Percentiles rank a stretch among this genome's conserved stretches.
phyloP scores from a whole-genome alignment of 345 rosid genomes.

The Murraya koenigii region DNA sequence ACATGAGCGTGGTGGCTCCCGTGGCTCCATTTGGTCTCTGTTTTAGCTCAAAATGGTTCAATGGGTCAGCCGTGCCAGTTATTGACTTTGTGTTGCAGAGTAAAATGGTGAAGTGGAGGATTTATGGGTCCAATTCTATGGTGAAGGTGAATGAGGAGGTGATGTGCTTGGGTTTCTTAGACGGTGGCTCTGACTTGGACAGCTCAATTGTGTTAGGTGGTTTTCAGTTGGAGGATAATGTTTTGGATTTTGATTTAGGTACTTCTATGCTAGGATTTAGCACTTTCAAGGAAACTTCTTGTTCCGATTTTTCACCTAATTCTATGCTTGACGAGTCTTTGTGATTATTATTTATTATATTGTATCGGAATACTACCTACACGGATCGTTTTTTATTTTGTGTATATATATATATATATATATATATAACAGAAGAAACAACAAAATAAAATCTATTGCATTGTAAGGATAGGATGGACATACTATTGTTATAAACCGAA shows the following conservation, averaged over 20 bases:
- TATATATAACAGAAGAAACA: too few relatives aligned
- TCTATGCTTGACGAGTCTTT: neutral
- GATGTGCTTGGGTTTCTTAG: slow-evolving; percentile 66
- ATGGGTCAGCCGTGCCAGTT: slow-evolving; percentile 35
- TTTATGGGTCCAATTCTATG: slow-evolving; percentile 54
- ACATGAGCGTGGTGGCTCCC: slow-evolving; percentile 34
- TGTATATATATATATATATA: neutral
- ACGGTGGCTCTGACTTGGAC: slow-evolving; percentile 49
- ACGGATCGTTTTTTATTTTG: neutral
- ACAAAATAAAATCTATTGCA: too few relatives aligned
- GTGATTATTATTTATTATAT: neutral
- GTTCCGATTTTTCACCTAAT: slow-evolving; percentile 18
- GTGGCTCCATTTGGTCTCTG: slow-evolving; percentile 63
- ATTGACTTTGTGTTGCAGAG: slow-evolving; percentile 77
- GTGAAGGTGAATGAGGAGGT: slow-evolving; percentile 47
- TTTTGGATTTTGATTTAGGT: slow-evolving; percentile 67
- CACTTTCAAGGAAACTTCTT: slow-evolving; percentile 24
- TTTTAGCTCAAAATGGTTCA: slow-evolving; percentile 22
- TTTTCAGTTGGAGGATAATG: slow-evolving; percentile 63
- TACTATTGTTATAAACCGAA: too few relatives aligned
- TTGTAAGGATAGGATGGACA: too few relatives aligned
- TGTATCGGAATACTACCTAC: neutral
- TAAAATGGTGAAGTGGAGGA: slow-evolving; percentile 86
- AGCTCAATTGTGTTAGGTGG: slow-evolving; percentile 64
- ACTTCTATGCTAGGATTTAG: slow-evolving; percentile 63